These are phyloP conservation scores for Leccinellum albellum DNA, from an alignment of 768 basidiomycete genomes.

Conservation along the genomic window DNA sequence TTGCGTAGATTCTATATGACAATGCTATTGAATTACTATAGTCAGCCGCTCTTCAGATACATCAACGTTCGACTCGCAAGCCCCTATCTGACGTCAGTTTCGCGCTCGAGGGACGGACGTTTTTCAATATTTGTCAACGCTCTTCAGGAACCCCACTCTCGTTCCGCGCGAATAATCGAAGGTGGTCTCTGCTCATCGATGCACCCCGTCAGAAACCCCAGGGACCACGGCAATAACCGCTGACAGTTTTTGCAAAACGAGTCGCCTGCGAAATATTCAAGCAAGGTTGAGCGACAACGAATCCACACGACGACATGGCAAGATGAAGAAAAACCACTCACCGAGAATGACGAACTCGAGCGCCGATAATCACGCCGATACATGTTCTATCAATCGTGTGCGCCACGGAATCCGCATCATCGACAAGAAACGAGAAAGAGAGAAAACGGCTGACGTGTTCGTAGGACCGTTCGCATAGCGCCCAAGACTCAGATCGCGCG, in stretches of 20 bases:
- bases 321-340: too few relatives aligned
- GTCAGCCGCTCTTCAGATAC: too few relatives aligned
- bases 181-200: conserved; percentile 41
- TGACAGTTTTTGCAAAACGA: conserved; percentile 66
- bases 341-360: conserved; percentile 15
- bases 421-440: background rate
- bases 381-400: conserved; percentile 37
- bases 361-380: conserved; percentile 51
- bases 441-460: background rate
- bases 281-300: background rate
- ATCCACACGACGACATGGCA: too few relatives aligned
- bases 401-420: background rate
- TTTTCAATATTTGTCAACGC: conserved; percentile 34
- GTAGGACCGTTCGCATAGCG: conserved; percentile 25
- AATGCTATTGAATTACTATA: background rate
- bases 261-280: conserved; percentile 36
- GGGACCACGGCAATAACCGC: conserved; percentile 10
- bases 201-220: background rate
- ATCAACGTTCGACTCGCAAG: too few relatives aligned
- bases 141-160: conserved; percentile 56
- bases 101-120: too few relatives aligned
- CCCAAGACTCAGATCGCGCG: conserved; percentile 57
- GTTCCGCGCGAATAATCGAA: conserved; percentile 56
- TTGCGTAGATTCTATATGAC: background rate
- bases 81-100: too few relatives aligned